Evolutionary conservation across 2,329 filamentous ascomycete species (phyloP), one percentile per base, ranked within the genome.

Genomic region (Hyphodiscus sp.): DNA sequence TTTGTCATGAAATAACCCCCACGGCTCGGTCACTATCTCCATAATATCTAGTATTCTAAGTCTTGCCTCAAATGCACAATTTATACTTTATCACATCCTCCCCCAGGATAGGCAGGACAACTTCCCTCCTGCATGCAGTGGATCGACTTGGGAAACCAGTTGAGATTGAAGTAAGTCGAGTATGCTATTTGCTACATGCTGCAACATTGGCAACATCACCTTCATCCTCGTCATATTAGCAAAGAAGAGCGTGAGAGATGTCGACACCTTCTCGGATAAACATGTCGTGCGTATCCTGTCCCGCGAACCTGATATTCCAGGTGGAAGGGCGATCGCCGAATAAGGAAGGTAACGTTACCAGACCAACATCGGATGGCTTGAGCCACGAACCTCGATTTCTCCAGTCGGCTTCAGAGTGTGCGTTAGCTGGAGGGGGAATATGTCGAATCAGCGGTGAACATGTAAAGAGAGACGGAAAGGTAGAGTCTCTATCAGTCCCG

Each of bases 391-490:
- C 15, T 23, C 43, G 43, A 47, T 38, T n/a, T 47, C 44, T 18
- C 30, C 29, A n/a, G n/a, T 42, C 41, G 42, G 45, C 44, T 41
- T n/a, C n/a, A n/a, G n/a, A 33, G 7, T 33, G 29, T 33, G 29
- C 29, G 29, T 13, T 33, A 33, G 7, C 7, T 7, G 13, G 7
- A 33, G 29, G 29, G 13, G 29, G 13, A 33, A 3, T 45, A 29
- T 41, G 41, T 56, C 56, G 56, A 61, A 61, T 60, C 58, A 61
- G 56, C 54, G 52, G 56, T 56, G 59, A 50, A 26, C 23, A 26
- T 26, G 8, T 26, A 26, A 26, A 26, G 23, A 8, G 23, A 8
- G 23, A 8, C 3, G 23, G 23, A 26, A 8, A 26, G n/a, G n/a
- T n/a, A n/a, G n/a, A n/a, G n/a, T n/a, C n/a, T n/a, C n/a, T n/a